phyloP scores from a whole-genome alignment of 2,329 filamentous ascomycete genomes.

The Cercospora nicotianae region DNA sequence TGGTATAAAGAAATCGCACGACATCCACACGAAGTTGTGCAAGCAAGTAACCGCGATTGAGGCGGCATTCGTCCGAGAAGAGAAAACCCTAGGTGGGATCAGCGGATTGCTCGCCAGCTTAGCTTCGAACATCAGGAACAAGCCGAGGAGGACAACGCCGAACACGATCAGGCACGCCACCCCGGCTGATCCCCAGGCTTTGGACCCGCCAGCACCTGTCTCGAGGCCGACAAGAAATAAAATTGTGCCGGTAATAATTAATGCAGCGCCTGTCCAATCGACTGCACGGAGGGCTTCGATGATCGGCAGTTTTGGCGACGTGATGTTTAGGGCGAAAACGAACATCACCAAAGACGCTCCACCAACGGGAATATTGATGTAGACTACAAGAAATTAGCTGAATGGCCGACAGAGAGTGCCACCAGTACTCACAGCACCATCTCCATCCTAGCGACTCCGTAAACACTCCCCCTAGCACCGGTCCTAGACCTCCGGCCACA shows the following conservation, averaged over 20 bases:
- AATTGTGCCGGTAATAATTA: constrained; percentile 51
- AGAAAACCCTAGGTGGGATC: constrained; percentile 65
- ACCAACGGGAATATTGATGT: constrained; percentile 50
- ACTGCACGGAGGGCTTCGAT: constrained; percentile 62
- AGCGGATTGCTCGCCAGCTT: constrained; percentile 64
- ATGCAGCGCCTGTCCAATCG: constrained; percentile 58
- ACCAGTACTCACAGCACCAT: constrained; percentile 20
- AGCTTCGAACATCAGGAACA: constrained; percentile 63
- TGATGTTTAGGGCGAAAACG: constrained; percentile 62
- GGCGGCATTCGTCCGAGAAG: constrained; percentile 56
- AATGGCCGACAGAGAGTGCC: background rate
- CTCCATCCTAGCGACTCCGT: constrained; percentile 21
- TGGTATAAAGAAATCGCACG: constrained; percentile 68
- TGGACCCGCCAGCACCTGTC: constrained; percentile 52
- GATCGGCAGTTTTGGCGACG: constrained; percentile 64
- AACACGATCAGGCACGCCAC: constrained; percentile 58
- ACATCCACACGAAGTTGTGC: constrained; percentile 60
- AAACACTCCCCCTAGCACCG: constrained; percentile 49
- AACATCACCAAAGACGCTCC: constrained; percentile 60
- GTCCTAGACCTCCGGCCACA: constrained; percentile 46
- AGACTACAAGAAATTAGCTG: constrained; percentile 37
- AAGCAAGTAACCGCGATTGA: constrained; percentile 52
- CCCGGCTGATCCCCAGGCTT: constrained; percentile 55
- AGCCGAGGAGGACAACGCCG: constrained; percentile 48
- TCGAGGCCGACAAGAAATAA: constrained; percentile 56